A percentile compares a stretch with the other conserved stretches of the same genome.
Conservation (phyloP, 805 yeast species). For the Ascoidea tarda region DNA sequence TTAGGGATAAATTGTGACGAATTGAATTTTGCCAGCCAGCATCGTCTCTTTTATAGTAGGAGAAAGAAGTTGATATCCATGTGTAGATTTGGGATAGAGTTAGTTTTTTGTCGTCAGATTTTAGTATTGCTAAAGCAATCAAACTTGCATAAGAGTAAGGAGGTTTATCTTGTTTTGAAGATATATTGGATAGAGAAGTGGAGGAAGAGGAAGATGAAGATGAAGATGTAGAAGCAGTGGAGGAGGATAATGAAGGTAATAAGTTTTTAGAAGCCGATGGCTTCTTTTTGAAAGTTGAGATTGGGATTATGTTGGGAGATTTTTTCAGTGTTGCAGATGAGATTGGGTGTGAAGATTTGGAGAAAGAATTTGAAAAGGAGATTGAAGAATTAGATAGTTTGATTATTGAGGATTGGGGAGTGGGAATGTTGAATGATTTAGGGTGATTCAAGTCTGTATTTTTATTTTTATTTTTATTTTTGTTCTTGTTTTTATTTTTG, state of each 20-base stretch:
- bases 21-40: constrained; percentile 98
- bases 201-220: not conserved
- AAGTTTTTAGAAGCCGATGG: not conserved
- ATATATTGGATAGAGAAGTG: not conserved
- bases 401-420: not conserved
- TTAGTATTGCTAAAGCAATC: constrained; percentile 83
- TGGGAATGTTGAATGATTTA: too few species aligned
- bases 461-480: too few species aligned
- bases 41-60: constrained; percentile 69
- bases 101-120: constrained; percentile 58
- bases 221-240: not conserved
- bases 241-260: too few species aligned
- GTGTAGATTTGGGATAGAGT: constrained; percentile 75
- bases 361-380: not conserved
- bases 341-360: not conserved
- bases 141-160: constrained; percentile 90
- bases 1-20: constrained; percentile 83
- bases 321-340: not conserved
- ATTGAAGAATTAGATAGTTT: not conserved
- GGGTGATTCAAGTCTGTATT: not conserved
- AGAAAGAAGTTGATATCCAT: constrained; percentile 84
- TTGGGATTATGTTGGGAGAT: not conserved
- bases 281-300: not conserved
- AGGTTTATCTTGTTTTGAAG: constrained; percentile 40
- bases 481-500: too few species aligned